Evolutionary conservation across 768 basidiomycete genomes (phyloP), one percentile per base, ranked within the genome.

Genomic region (Boletus barrowsii): DNA sequence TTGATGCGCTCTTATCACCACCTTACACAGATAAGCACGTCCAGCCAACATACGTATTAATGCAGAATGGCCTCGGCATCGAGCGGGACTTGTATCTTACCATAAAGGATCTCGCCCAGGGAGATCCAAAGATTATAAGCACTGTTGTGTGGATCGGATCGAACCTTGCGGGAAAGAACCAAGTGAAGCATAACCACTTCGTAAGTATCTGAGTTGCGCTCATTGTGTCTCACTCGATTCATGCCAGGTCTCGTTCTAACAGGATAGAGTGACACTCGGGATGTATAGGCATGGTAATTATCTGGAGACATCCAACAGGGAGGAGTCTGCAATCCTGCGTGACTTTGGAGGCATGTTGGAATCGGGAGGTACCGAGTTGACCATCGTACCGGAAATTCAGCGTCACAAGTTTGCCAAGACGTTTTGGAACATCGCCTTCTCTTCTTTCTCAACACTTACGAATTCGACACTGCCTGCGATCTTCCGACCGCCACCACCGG

Each of bases 51-150:
- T 84, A 83, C 62, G 81, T 84, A 3, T 65, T 88, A 13, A 59
- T 86, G 45, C 84, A 90, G 74, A 91, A 91, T 64, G 88, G 88
- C 7, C 70, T 92, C 4, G 82, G 81, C 36, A 36, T 57, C 41
- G 89, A 90, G 63, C 72, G 68, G 33, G 86, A 87, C 51, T 72
- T 89, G 20, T 86, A 87, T 64, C 61, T 78, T 10, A 76, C 83
- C 2, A 52, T 83, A 11, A 73, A 72, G 53, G 56, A 63, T 10
- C 67, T 82, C n/a, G 67, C 70, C 39, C 72, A 72, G 4, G 69
- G 75, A 9, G 61, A 72, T 24, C 83, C 83, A 0, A 77, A 66
- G 26, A 83, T 86, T 35, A 74, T 87, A 35, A 77, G 79, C 48
- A 75, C 78, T 3, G 78, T 83, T 3, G 62, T 84, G 6, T 83